Evolutionary conservation across 2,329 filamentous ascomycete species (phyloP), one percentile per base, ranked within the genome.

Genomic region (Fusarium fujikuroi): DNA sequence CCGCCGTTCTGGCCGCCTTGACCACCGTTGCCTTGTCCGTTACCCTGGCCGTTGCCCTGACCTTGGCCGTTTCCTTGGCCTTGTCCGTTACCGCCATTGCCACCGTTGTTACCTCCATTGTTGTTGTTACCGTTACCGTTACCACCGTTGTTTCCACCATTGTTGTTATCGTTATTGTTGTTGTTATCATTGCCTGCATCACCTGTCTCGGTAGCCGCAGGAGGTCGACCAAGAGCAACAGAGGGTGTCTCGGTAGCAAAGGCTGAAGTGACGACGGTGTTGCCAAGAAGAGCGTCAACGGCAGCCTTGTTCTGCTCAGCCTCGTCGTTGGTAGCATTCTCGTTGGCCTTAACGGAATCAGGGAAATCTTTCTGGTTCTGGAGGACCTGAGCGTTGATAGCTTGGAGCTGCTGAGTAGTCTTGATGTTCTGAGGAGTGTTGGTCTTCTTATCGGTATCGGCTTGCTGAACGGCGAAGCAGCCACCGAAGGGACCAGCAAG

Each of bases 391-490:
- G 78, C 81, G 3, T 82, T 71, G 46, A 90, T 82, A 21, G 78
- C 83, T 5, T 85, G 79, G 10, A 88, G 79, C 3, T 80, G 83
- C 69, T 87, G 81, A 0, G 78, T 78, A 0, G 88, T 90, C 9
- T 76, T 64, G 75, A 91, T 86, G 56, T 80, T 82, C 53, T 81
- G 77, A 6, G 86, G 80, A 1, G 80, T 83, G 80, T 88, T 88
- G 63, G 76, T 78, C 54, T 79, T 84, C 50, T 83, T 65, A 0
- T 79, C 74, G 3, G 75, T 70, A 28, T 89, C 88, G 36, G 81
- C 80, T 76, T 91, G 89, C 78, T 89, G 86, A 23, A 90, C 84
- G 5, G 88, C 81, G 77, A 90, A 87, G 80, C 89, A 91, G 57
- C 88, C 86, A 43, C 87, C 87, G 62, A 90, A 90, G 18, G 87